Base-by-base conservation (phyloP, 352 stramenopile genomes). In the Phytophthora pseudosyringae region DNA sequence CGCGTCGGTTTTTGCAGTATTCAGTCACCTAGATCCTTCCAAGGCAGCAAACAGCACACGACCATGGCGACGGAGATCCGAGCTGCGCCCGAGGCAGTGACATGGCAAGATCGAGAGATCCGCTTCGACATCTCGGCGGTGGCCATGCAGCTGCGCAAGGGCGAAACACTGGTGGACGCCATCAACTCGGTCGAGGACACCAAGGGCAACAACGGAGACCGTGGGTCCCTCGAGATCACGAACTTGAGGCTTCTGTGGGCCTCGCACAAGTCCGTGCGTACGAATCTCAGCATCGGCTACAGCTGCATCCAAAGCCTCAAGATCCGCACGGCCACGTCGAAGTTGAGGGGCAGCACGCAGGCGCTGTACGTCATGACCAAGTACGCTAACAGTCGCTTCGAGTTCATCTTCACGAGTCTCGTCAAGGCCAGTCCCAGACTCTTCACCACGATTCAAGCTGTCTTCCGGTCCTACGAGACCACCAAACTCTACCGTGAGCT, bases 101-200 rank as follows among this genome's bases (percentile, higher is more conserved):
- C 83, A 15, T 98, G 92, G 92, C 90, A 98, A 62, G 91, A 97
- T 78, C 71, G 88, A 32, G 90, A 97, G 73, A 96, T 98, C 53
- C 81, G 89, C 40, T 98, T 97, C 64, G 92, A 97, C 47, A 79
- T 91, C 8, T 78, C 81, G 15, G 59, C 66, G 5, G 65, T 67
- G 6, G 75, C 71, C 15, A 88, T 96, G 69, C 69, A 89, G 29
- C 64, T 88, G n/a, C 82, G 88, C 50, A 90, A 89, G 47, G 90
- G 90, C 32, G 89, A 97, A 64, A 69, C 75, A 11, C 61, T 91
- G 13, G 91, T 97, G 40, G 93, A 98, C 68, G 81, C 84, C 49
- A 98, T 98, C 73, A 98, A 98, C 72, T 97, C 85, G 10, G 93
- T 98, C 7, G 93, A 98, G 64, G 93, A 98, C 66, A 98, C 93